Evolutionary conservation across 257 asterid genomes (phyloP).

Genomic region (Hygrophila difformis): DNA sequence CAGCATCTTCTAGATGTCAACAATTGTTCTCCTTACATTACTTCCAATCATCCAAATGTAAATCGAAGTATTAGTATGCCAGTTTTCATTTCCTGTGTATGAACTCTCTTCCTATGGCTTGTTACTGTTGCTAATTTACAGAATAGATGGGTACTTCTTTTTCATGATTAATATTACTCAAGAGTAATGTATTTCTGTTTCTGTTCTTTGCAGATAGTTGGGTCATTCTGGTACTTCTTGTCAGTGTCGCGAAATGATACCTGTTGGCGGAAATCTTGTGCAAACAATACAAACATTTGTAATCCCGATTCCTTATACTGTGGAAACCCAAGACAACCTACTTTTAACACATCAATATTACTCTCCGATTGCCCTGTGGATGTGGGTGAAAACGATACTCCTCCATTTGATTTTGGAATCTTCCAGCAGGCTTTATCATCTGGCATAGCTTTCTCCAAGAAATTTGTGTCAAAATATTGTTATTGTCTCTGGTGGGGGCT

Average conservation of each 20-base stretch:
- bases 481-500: conserved; percentile 99
- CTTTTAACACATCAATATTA: conserved; percentile 35
- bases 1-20: conserved; percentile 3
- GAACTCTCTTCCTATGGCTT: conserved; percentile 2
- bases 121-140: neutral
- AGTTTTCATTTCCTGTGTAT: neutral
- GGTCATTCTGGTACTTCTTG: conserved; percentile 97
- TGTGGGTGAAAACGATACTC: conserved; percentile 35
- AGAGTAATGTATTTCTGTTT: conserved; percentile 2
- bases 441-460: conserved; percentile 59
- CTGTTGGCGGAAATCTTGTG: conserved; percentile 96
- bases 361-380: conserved; percentile 51
- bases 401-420: conserved; percentile 93
- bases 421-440: conserved; percentile 81
- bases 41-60: neutral
- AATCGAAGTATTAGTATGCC: neutral
- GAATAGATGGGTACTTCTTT: conserved; percentile 2
- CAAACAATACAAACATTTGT: conserved; percentile 31
- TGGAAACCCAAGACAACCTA: conserved; percentile 55
- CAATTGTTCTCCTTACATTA: neutral
- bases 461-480: conserved; percentile 68
- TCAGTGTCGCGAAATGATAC: conserved; percentile 89
- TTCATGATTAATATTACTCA: conserved; percentile 9
- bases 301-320: conserved; percentile 66
- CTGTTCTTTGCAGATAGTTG: conserved; percentile 68